These are phyloP conservation scores for Cerioporus squamosus DNA, from an alignment of 1,284 basidiomycete genomes.

Conservation along the genomic window DNA sequence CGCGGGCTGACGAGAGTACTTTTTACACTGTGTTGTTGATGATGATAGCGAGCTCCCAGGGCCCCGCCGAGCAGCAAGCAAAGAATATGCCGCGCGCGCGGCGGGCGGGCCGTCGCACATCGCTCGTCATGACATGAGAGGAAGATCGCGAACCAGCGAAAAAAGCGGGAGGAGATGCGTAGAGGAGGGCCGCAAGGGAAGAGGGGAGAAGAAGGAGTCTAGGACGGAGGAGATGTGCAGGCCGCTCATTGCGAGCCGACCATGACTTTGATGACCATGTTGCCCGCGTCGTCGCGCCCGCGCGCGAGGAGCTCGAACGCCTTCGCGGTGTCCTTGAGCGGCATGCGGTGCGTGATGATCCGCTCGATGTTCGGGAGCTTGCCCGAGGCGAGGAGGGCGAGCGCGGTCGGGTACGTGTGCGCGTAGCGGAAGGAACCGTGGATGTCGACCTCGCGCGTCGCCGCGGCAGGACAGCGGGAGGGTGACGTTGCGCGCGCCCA, in stretches of 20 bases:
- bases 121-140: slow-evolving; percentile 6
- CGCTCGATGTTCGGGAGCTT: slow-evolving; percentile 68
- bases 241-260: slow-evolving; percentile 45
- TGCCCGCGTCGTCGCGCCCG: slow-evolving; percentile 79
- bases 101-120: slow-evolving; percentile 13
- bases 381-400: slow-evolving; percentile 73
- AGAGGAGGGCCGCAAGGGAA: not conserved
- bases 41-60: not conserved
- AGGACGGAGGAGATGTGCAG: slow-evolving; percentile 2
- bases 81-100: slow-evolving; percentile 10
- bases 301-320: slow-evolving; percentile 83
- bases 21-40: slow-evolving; percentile 12
- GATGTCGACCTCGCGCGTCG: slow-evolving; percentile 91
- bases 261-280: slow-evolving; percentile 88
- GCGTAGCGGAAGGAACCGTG: slow-evolving; percentile 90
- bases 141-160: not conserved
- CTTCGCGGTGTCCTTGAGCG: slow-evolving; percentile 63
- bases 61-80: not conserved
- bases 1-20: slow-evolving; percentile 16
- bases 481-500: slow-evolving; percentile 86
- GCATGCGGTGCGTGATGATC: slow-evolving; percentile 83
- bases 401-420: slow-evolving; percentile 87
- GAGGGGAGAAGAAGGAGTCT: not conserved
- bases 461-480: slow-evolving; percentile 85
- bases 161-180: not conserved